Base-by-base conservation (phyloP, 148 eudicot species). In the Rhododendron mucronatum region DNA sequence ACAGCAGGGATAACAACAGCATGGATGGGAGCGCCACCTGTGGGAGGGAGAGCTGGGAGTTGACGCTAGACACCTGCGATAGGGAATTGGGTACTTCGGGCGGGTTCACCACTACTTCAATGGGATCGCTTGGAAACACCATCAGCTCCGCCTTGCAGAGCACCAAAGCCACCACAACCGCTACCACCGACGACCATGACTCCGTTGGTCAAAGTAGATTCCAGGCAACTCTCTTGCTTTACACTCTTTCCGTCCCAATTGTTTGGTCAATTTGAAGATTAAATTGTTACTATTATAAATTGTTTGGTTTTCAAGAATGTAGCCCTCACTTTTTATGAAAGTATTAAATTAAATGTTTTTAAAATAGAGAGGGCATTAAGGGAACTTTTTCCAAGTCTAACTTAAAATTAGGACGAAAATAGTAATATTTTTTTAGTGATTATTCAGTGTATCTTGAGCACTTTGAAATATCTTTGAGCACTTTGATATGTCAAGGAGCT, bases 191-290 rank as follows among this genome's bases (percentile, higher is more conserved):
- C 21, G 95, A 89, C 12, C 91, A 90, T 55, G 98, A 96, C 82
- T 95, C 96, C 15, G 94, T 88, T 76, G 89, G 91, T 85, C 98
- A 93, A 59, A 93, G 93, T 77, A 87, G 88, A 76, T 85, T 91
- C 61, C 92, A 92, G 95, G 98, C 84, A 84, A 74, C 8, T 47
- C 48, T 18, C 8, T 12, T 61, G 2, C 28, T 30, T 61, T 57
- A 8, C 51, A 44, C 45, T n/a, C 33, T 13, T 83, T 13, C 67
- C 53, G 2, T 11, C 26, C 41, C 12, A 13, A 3, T 15, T 20
- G 18, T 47, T 45, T 78, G 44, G 15, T 14, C 57, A 55, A 55
- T 55, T 55, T 16, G 61, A 16, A 55, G 4, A 16, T 16, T 55
- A 15, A 55, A 55, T 55, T 15, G 21, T 15, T 16, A 55, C 61